Evolutionary conservation across 176 grass and related monocot species (phyloP).

Genomic region (Urochloa ruziziensis): DNA sequence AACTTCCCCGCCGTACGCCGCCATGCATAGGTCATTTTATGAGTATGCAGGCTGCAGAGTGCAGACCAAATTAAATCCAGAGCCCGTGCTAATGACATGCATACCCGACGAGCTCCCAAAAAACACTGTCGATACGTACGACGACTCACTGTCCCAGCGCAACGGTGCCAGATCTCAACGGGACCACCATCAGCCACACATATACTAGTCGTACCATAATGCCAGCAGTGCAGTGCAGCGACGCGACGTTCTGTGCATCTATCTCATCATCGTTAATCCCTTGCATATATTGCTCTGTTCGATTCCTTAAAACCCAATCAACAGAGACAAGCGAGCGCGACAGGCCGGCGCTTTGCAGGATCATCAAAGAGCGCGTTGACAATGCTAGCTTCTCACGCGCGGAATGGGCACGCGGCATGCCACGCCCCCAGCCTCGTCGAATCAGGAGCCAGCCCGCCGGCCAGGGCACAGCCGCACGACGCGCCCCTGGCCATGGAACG

Average conservation of each 20-base stretch:
- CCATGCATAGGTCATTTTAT: too few relatives aligned
- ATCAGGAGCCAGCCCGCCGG: background rate
- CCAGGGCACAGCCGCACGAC: background rate
- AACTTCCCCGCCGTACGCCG: background rate
- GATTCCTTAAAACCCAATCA: constrained; percentile 32
- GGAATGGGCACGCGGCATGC: too few relatives aligned
- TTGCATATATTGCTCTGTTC: background rate
- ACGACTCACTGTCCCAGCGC: background rate
- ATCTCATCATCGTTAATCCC: background rate
- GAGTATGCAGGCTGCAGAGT: background rate
- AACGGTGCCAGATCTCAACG: background rate
- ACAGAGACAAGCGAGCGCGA: constrained; percentile 31
- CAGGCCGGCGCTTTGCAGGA: background rate
- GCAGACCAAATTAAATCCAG: background rate
- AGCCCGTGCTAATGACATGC: background rate
- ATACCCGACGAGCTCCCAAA: background rate
- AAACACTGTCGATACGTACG: background rate
- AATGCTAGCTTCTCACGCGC: background rate
- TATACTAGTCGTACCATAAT: too few relatives aligned
- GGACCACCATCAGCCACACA: background rate
- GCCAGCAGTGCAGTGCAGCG: background rate
- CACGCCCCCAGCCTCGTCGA: background rate
- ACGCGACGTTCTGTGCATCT: background rate
- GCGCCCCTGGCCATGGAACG: background rate
- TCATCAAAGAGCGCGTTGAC: constrained; percentile 38